These are phyloP conservation scores for Aspergillus neoniger DNA, from an alignment of 2,329 filamentous ascomycete species.

Conservation along the genomic window DNA sequence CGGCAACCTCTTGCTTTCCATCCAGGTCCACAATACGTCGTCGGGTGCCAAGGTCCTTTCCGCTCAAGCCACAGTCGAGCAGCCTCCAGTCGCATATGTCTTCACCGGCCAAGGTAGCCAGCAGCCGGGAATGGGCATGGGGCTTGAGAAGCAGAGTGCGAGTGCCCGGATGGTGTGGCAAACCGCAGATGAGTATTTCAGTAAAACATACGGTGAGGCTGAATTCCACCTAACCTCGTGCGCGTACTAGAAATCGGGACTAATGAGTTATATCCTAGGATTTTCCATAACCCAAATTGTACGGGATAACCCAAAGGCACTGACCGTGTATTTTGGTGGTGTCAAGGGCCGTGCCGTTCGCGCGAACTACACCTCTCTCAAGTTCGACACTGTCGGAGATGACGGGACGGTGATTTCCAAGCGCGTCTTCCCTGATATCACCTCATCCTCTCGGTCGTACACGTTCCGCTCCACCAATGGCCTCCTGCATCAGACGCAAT, in stretches of 20 bases:
- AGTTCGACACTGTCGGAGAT: conserved; percentile 61
- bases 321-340: conserved; percentile 94
- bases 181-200: conserved; percentile 92
- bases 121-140: conserved; percentile 98
- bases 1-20: no score
- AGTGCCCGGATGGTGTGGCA: conserved; percentile 98
- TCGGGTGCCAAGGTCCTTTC: conserved; percentile 69
- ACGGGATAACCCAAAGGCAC: conserved; percentile 95
- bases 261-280: background rate
- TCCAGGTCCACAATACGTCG: no score
- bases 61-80: conserved; percentile 92
- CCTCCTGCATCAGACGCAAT: conserved; percentile 89
- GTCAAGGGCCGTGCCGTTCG: conserved; percentile 92
- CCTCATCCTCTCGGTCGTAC: conserved; percentile 85
- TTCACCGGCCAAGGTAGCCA: conserved; percentile 97
- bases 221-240: background rate
- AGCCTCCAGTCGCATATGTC: conserved; percentile 88
- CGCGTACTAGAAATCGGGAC: background rate
- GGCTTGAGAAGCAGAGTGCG: conserved; percentile 83
- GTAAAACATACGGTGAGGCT: conserved; percentile 75
- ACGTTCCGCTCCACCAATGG: conserved; percentile 91
- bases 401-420: conserved; percentile 59
- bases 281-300: conserved; percentile 97
- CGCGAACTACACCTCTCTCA: conserved; percentile 97
- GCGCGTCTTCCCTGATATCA: conserved; percentile 95